Conservation (phyloP, 441 rosid species). For the Gossypium schwendimanii region DNA sequence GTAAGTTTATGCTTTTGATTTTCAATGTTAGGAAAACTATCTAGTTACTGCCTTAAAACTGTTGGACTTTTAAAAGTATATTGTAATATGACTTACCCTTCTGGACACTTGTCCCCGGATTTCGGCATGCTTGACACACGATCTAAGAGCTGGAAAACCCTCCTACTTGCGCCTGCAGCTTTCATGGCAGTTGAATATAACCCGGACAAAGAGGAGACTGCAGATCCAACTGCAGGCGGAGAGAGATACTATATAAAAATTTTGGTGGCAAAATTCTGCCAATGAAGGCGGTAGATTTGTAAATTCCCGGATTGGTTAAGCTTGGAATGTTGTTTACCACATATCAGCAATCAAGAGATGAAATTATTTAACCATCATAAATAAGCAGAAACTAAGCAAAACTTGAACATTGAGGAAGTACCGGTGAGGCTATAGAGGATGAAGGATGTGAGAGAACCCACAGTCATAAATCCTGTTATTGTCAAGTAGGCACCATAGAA, state of each 20-base stretch:
- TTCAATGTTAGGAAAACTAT: not conserved
- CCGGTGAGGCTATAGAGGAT: conserved; percentile 95
- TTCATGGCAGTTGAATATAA: conserved; percentile 87
- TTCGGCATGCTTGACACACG: conserved; percentile 71
- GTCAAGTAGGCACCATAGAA: conserved; percentile 87
- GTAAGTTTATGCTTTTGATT: not conserved
- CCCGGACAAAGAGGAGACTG: conserved; percentile 70
- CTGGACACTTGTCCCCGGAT: conserved; percentile 72
- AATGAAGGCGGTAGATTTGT: not conserved
- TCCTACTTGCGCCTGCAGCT: conserved; percentile 94
- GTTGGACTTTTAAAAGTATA: not conserved
- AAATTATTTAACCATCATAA: not conserved
- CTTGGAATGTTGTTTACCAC: not conserved
- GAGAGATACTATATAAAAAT: conserved; percentile 5
- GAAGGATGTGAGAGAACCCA: conserved; percentile 89
- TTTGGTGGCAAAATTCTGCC: not conserved
- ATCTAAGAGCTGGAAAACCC: conserved; percentile 89
- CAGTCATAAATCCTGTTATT: conserved; percentile 70
- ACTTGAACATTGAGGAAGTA: conserved; percentile 18
- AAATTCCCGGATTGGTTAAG: not conserved
- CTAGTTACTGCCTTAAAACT: not conserved
- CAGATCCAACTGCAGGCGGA: conserved; percentile 67
- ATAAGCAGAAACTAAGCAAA: not conserved
- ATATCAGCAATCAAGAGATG: not conserved
- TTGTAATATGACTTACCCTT: conserved; percentile 41